A percentile compares a stretch with the other conserved stretches of the same genome.
phyloP scores from a whole-genome alignment of 2,329 filamentous ascomycete genomes.

The Trichoderma oligosporum region DNA sequence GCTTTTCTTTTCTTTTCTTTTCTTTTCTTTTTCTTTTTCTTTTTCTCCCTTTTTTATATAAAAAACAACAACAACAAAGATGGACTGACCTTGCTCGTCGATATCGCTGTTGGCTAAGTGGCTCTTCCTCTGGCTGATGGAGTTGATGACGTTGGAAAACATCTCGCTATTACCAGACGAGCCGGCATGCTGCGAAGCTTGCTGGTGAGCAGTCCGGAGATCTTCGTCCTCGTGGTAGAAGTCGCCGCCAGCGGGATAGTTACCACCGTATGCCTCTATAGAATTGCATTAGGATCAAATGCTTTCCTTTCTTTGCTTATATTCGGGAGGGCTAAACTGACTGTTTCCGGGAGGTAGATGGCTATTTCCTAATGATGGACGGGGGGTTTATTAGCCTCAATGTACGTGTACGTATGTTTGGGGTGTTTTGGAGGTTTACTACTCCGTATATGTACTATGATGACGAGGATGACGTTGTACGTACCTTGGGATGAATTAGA shows the following conservation, averaged over 20 bases:
- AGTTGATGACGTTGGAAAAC: constrained; percentile 47
- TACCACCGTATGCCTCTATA: constrained; percentile 21
- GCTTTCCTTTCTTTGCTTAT: background rate
- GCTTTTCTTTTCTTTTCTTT: no score
- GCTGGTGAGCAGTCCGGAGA: constrained; percentile 45
- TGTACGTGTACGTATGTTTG: background rate
- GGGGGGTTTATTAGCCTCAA: background rate
- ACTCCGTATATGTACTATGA: constrained; percentile 22
- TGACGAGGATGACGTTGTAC: constrained; percentile 19
- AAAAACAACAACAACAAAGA: background rate
- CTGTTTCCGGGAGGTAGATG: constrained; percentile 21
- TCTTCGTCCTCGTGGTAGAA: constrained; percentile 46
- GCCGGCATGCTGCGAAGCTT: constrained; percentile 46
- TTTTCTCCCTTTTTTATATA: no score
- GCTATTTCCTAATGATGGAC: constrained; percentile 3
- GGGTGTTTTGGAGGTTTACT: no score
- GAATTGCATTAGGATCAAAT: background rate
- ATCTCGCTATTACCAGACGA: constrained; percentile 45
- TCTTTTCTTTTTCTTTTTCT: no score
- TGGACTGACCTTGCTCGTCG: constrained; percentile 46
- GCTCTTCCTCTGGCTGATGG: constrained; percentile 48
- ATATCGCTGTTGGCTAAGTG: constrained; percentile 46
- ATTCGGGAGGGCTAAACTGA: constrained; percentile 6
- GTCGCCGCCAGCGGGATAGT: constrained; percentile 30
- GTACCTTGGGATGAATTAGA: constrained; percentile 12